phyloP scores from a whole-genome alignment of 805 yeast genomes.

The Zygoascus tannicola region DNA sequence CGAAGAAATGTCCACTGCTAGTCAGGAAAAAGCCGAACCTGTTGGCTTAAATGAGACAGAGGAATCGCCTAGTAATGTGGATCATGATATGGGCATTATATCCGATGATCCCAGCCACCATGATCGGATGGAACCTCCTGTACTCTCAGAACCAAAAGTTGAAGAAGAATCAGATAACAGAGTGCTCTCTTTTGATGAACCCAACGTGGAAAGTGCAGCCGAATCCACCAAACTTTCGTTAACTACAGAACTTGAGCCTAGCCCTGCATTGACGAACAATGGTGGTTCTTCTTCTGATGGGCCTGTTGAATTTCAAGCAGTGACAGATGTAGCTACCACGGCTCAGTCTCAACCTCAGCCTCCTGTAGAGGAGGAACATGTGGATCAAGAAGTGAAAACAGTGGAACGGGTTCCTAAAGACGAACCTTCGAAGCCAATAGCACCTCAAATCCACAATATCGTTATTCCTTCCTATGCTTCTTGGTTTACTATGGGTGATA shows the following conservation, averaged over 20 bases:
- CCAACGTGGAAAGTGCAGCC: too few relatives aligned
- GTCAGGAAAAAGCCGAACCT: not conserved
- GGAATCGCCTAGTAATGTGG: too few relatives aligned
- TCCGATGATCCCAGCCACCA: conserved; percentile 3
- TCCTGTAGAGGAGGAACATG: too few relatives aligned
- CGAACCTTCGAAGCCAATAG: conserved; percentile 55
- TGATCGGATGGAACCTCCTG: conserved; percentile 4
- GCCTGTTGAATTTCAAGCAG: too few relatives aligned
- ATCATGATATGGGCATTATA: too few relatives aligned
- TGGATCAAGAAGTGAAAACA: conserved; percentile 2
- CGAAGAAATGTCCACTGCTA: conserved; percentile 1
- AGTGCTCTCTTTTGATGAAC: too few relatives aligned
- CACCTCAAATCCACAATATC: conserved; percentile 75
- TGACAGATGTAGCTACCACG: conserved; percentile 1
- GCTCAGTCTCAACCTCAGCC: not conserved
- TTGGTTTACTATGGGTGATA: conserved; percentile 71
- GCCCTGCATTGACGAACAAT: too few relatives aligned
- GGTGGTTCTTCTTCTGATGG: too few relatives aligned
- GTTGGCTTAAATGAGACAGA: not conserved
- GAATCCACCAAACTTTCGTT: too few relatives aligned
- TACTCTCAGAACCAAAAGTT: not conserved
- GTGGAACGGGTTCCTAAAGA: conserved; percentile 35
- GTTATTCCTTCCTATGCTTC: conserved; percentile 85
- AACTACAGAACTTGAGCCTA: too few relatives aligned
- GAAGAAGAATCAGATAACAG: too few relatives aligned